Evolutionary conservation across 805 yeast genomes (phyloP).

Genomic region (Suhomyces emberorum): DNA sequence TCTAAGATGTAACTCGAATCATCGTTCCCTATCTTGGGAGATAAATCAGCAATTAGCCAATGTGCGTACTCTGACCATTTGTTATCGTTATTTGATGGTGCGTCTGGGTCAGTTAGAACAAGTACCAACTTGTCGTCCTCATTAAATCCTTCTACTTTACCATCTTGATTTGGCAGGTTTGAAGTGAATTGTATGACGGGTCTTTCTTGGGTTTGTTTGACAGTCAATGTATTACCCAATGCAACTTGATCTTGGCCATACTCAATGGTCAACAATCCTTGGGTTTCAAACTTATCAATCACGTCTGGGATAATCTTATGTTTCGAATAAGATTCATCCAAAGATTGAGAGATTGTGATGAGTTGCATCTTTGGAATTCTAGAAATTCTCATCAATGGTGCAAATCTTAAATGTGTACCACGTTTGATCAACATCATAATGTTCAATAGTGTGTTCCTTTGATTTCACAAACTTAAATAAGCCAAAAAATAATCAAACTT

Average conservation of each 20-base stretch:
- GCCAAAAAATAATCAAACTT: too few species aligned
- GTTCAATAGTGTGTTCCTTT: too few species aligned
- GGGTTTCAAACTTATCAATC: constrained; percentile 45
- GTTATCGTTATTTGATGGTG: constrained; percentile 78
- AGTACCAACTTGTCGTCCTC: constrained; percentile 60
- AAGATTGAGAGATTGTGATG: constrained; percentile 53
- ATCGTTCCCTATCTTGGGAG: constrained; percentile 35
- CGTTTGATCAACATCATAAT: too few species aligned
- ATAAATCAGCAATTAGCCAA: constrained; percentile 58
- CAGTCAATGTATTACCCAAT: constrained; percentile 70
- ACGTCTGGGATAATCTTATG: constrained; percentile 54
- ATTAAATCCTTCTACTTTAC: constrained; percentile 36
- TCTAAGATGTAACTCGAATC: constrained; percentile 28
- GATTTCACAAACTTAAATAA: too few species aligned
- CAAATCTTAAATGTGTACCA: too few species aligned
- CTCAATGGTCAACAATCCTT: constrained; percentile 60
- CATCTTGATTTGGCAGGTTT: constrained; percentile 43
- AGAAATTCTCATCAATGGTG: too few species aligned
- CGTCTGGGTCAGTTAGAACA: constrained; percentile 90
- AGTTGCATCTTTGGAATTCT: constrained; percentile 33
- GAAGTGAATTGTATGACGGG: constrained; percentile 70
- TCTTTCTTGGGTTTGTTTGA: constrained; percentile 59
- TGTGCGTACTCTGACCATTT: constrained; percentile 90
- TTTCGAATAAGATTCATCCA: constrained; percentile 48
- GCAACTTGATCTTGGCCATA: constrained; percentile 65